A percentile compares a stretch with the other conserved stretches of the same genome.
Conservation (phyloP, 2,329 filamentous ascomycete species). For the Sclerotinia subarctica region DNA sequence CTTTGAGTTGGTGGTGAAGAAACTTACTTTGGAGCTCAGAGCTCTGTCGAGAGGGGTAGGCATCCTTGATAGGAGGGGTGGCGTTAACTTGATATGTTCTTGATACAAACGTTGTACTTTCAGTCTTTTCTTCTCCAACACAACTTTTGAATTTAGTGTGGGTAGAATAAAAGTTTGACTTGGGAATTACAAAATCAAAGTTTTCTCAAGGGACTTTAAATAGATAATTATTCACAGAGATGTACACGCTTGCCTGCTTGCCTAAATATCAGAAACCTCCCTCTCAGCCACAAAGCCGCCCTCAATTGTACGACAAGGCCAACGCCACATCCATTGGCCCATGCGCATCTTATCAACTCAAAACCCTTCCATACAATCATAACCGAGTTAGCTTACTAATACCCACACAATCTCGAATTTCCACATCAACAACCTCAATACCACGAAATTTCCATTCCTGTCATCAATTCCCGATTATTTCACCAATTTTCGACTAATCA, state of each 20-base stretch:
- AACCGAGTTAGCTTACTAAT: conserved; percentile 26
- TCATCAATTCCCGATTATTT: conserved; percentile 20
- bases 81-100: background rate
- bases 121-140: background rate
- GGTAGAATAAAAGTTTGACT: too few species aligned
- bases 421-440: conserved; percentile 21
- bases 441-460: conserved; percentile 19
- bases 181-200: background rate
- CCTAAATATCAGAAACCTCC: background rate
- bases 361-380: conserved; percentile 17
- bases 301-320: background rate
- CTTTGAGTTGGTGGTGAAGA: background rate
- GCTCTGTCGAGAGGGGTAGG: conserved; percentile 67
- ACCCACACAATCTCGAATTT: conserved; percentile 23
- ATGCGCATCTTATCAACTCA: background rate
- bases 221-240: background rate
- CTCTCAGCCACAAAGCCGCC: background rate
- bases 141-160: background rate
- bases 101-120: background rate
- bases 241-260: background rate
- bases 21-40: conserved; percentile 64
- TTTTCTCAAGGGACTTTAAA: background rate
- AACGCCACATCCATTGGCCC: conserved; percentile 3
- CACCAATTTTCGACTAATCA: conserved; percentile 30
- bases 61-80: conserved; percentile 47